Conservation (phyloP, 2,329 filamentous ascomycete species). For the Aspergillus fructus region DNA sequence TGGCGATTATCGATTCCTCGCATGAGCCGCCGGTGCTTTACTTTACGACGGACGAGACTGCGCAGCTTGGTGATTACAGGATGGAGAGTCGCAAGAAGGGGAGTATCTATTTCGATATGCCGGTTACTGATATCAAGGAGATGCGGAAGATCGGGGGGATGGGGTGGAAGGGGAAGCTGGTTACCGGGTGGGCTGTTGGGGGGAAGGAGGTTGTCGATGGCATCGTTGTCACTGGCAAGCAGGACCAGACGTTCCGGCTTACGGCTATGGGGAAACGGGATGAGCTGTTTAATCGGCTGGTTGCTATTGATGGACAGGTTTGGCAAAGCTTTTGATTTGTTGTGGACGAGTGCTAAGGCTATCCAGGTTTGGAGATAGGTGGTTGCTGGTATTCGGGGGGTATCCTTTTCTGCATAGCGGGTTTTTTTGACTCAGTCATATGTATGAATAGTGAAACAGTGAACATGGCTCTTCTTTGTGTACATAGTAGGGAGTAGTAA, state of each 20-base stretch:
- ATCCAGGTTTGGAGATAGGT: slow-evolving; percentile 1
- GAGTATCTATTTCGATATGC: slow-evolving; percentile 67
- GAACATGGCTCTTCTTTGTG: too few species aligned
- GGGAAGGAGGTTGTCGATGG: slow-evolving; percentile 74
- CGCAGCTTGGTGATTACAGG: slow-evolving; percentile 43
- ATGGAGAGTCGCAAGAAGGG: slow-evolving; percentile 52
- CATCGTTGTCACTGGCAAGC: slow-evolving; percentile 63
- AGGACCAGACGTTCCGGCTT: slow-evolving; percentile 58
- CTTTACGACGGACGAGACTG: slow-evolving; percentile 52
- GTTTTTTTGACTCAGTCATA: background rate
- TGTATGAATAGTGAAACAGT: too few species aligned
- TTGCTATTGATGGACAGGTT: slow-evolving; percentile 77
- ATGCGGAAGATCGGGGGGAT: slow-evolving; percentile 77
- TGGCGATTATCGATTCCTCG: slow-evolving; percentile 62
- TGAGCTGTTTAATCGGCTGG: slow-evolving; percentile 78
- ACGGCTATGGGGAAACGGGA: slow-evolving; percentile 73
- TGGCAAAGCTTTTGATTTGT: slow-evolving; percentile 49
- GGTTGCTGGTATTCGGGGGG: background rate
- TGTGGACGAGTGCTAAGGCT: background rate
- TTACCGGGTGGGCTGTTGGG: slow-evolving; percentile 73
- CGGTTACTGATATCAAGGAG: slow-evolving; percentile 69
- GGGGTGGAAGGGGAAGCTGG: slow-evolving; percentile 80
- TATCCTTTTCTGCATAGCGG: background rate
- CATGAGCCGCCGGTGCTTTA: slow-evolving; percentile 51
- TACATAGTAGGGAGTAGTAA: too few species aligned